Evolutionary conservation across 169 alveolate genomes (phyloP).

Genomic region (Plasmodium adleri): DNA sequence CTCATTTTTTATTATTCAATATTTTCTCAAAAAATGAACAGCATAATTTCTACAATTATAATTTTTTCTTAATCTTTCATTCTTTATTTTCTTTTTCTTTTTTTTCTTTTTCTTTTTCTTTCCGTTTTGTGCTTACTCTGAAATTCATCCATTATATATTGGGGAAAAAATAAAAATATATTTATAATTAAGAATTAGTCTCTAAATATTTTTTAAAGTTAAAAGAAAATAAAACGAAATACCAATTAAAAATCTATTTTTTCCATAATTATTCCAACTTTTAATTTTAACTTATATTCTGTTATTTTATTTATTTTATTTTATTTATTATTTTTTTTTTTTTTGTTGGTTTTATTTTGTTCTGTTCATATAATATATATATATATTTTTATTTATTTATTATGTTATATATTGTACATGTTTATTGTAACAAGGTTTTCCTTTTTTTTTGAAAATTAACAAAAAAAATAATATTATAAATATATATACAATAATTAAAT

Average conservation of each 20-base stretch:
- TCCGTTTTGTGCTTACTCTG: conserved; percentile 17
- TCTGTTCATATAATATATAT: neutral
- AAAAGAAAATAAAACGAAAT: conserved; percentile 8
- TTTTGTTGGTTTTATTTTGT: too few relatives aligned
- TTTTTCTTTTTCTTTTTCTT: too few relatives aligned
- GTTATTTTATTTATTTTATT: conserved; percentile 8
- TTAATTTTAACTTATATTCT: neutral
- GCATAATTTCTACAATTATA: too few relatives aligned
- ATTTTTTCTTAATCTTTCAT: too few relatives aligned
- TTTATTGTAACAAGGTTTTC: too few relatives aligned
- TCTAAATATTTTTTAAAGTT: conserved; percentile 16
- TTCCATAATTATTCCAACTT: conserved; percentile 49
- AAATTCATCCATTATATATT: conserved; percentile 62
- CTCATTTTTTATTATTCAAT: too few relatives aligned
- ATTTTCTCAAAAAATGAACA: too few relatives aligned
- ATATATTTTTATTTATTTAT: conserved; percentile 2
- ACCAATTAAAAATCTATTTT: conserved; percentile 1
- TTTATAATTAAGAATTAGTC: conserved; percentile 8
- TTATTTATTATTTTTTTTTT: neutral
- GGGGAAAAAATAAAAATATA: conserved; percentile 15
- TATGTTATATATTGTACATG: too few relatives aligned
- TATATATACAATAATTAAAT: too few relatives aligned
- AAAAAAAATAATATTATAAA: too few relatives aligned
- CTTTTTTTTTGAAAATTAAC: too few relatives aligned
- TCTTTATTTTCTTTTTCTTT: too few relatives aligned